Evolutionary conservation across 805 yeast genomes (phyloP).

Genomic region (Saturnispora kantuleensis): DNA sequence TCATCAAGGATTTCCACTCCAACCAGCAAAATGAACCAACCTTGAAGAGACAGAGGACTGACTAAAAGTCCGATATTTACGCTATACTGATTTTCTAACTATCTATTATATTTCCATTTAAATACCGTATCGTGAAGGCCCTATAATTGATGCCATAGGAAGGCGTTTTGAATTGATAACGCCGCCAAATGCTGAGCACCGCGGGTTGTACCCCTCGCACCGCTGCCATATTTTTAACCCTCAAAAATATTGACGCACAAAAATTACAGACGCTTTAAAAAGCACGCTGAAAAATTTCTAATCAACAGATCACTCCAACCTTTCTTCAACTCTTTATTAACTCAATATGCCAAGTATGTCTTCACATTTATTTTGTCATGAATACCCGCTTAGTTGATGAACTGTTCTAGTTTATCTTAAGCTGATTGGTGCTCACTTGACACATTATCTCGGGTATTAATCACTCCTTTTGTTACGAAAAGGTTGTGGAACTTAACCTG

Average conservation of each 20-base stretch:
- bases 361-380: not conserved
- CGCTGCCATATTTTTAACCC: not conserved
- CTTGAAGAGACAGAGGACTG: conserved; percentile 17
- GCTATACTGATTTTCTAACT: not conserved
- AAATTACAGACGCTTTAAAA: not conserved
- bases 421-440: not conserved
- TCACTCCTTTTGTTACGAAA: not conserved
- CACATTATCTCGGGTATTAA: not conserved
- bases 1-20: conserved; percentile 45
- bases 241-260: not conserved
- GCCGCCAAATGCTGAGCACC: not conserved
- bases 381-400: not conserved
- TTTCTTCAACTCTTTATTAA: conserved; percentile 1
- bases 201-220: conserved; percentile 1
- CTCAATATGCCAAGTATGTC: conserved; percentile 9
- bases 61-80: conserved; percentile 1
- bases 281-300: not conserved
- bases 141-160: no score
- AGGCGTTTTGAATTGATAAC: no score
- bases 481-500: not conserved
- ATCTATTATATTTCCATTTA: not conserved
- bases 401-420: no score
- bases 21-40: conserved; percentile 3
- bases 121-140: no score
- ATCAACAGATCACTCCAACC: not conserved